phyloP scores from a whole-genome alignment of 2,329 filamentous ascomycete genomes.

The Mycocentrospora acerina region DNA sequence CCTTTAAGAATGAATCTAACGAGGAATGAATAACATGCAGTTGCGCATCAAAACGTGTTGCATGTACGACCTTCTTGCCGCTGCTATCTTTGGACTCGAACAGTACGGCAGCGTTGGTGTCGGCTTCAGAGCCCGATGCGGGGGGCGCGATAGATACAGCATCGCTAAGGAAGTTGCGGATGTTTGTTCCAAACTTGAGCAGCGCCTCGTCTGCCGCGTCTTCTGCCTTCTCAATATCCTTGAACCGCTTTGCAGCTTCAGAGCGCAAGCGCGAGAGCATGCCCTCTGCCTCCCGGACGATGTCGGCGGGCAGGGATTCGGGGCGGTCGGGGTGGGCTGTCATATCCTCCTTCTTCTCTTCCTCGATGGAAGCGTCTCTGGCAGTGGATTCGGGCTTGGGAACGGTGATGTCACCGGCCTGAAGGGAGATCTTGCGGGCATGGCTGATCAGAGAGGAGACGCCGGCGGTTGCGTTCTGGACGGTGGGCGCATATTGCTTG shows the following conservation, averaged over 20 bases:
- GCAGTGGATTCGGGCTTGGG: conserved; percentile 15
- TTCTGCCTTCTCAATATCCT: conserved; percentile 87
- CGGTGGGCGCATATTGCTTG: conserved; percentile 78
- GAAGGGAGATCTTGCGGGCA: conserved; percentile 71
- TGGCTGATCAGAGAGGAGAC: conserved; percentile 73
- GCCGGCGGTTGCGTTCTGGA: conserved; percentile 79
- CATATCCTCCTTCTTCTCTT: conserved; percentile 17
- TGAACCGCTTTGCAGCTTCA: conserved; percentile 80
- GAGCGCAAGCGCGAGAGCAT: conserved; percentile 74
- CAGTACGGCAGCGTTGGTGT: conserved; percentile 59
- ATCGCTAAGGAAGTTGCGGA: conserved; percentile 85
- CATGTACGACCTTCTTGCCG: conserved; percentile 91
- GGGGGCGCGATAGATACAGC: conserved; percentile 86
- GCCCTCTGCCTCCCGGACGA: conserved; percentile 58
- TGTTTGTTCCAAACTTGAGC: conserved; percentile 84
- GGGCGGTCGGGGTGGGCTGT: conserved; percentile 42
- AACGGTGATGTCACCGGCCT: conserved; percentile 21
- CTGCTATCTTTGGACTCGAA: conserved; percentile 92
- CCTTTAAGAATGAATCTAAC: conserved; percentile 74
- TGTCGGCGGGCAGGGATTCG: conserved; percentile 52
- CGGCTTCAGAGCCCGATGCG: conserved; percentile 49
- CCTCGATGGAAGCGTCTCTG: conserved; percentile 11
- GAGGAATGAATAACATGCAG: conserved; percentile 92
- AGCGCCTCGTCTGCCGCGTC: conserved; percentile 96
- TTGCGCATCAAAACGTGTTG: conserved; percentile 91